Evolutionary conservation across 2,329 filamentous ascomycete species (phyloP).

Genomic region (Colletotrichum cereale): DNA sequence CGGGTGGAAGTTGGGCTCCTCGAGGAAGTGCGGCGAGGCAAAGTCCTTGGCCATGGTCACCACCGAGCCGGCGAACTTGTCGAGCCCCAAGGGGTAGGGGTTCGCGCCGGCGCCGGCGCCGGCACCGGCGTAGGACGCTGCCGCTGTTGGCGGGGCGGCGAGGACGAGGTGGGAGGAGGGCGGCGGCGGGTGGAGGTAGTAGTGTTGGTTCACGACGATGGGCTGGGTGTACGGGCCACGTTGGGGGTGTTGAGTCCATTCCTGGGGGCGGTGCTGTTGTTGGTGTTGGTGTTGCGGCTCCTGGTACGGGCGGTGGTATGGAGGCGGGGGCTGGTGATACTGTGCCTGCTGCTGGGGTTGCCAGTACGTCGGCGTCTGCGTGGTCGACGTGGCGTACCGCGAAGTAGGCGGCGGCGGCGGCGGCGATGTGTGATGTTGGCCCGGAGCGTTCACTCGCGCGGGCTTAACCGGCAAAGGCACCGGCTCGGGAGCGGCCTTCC

Average conservation of each 20-base stretch:
- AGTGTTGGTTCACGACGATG: conserved; percentile 66
- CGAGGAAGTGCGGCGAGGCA: conserved; percentile 56
- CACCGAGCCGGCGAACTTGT: conserved; percentile 55
- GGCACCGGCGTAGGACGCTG: background rate
- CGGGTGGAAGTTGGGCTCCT: conserved; percentile 49
- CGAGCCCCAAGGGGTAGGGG: conserved; percentile 44
- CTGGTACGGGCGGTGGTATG: conserved; percentile 23
- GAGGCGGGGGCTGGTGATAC: conserved; percentile 19
- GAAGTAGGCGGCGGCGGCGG: conserved; percentile 27
- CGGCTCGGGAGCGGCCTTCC: conserved; percentile 39
- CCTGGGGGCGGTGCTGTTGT: conserved; percentile 39
- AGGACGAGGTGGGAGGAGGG: conserved; percentile 15
- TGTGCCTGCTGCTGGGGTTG: conserved; percentile 16
- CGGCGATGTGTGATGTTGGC: conserved; percentile 21
- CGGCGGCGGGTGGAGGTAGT: conserved; percentile 54
- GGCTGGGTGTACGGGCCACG: conserved; percentile 46
- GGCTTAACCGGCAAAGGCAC: background rate
- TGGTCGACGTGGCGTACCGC: conserved; percentile 24
- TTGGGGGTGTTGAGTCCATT: conserved; percentile 42
- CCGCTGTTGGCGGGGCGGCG: conserved; percentile 2
- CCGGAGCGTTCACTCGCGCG: conserved; percentile 41
- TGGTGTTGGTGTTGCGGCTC: conserved; percentile 38
- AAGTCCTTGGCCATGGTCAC: conserved; percentile 58
- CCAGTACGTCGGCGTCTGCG: conserved; percentile 28
- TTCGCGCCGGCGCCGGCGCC: conserved; percentile 40